phyloP scores from a whole-genome alignment of 768 basidiomycete species.

The Boletus coccyginus region DNA sequence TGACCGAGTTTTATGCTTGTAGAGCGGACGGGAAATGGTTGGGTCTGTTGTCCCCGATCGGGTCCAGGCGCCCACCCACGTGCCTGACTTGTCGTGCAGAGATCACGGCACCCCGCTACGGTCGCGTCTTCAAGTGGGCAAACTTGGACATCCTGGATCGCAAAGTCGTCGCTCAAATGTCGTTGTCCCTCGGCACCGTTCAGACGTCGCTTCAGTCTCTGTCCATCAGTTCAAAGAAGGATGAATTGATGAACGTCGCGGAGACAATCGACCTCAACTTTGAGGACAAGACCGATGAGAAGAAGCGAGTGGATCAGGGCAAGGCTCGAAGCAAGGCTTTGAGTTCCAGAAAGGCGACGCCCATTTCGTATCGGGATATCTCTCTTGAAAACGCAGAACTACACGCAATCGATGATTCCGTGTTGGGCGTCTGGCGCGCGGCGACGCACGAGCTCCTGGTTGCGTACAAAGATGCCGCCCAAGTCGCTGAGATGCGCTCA shows the following conservation, averaged over 20 bases:
- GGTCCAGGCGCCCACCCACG: conserved; percentile 41
- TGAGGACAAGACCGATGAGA: conserved; percentile 3
- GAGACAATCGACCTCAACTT: conserved; percentile 14
- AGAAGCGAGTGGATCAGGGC: conserved; percentile 3
- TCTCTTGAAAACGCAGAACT: conserved; percentile 19
- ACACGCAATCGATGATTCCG: conserved; percentile 31
- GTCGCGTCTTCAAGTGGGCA: conserved; percentile 59
- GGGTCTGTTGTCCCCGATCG: conserved; percentile 40
- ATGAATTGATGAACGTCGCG: conserved; percentile 1
- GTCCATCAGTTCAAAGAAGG: conserved; percentile 23
- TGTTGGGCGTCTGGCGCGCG: conserved; percentile 39
- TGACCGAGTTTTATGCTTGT: conserved; percentile 49
- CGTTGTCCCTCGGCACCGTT: conserved; percentile 37
- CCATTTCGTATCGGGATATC: conserved; percentile 30
- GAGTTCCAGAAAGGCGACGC: conserved; percentile 13
- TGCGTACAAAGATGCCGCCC: conserved; percentile 39
- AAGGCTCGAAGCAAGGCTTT: conserved; percentile 16
- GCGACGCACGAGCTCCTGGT: conserved; percentile 34
- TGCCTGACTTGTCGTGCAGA: conserved; percentile 63
- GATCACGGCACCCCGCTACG: conserved; percentile 59
- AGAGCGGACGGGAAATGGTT: conserved; percentile 38
- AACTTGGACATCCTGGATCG: conserved; percentile 63
- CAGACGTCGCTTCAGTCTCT: conserved; percentile 30
- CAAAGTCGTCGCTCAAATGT: conserved; percentile 56
- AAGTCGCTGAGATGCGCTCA: conserved; percentile 46